Evolutionary conservation across 495 filamentous ascomycete genomes (phyloP).

Genomic region (Pseudevernia furfuracea): DNA sequence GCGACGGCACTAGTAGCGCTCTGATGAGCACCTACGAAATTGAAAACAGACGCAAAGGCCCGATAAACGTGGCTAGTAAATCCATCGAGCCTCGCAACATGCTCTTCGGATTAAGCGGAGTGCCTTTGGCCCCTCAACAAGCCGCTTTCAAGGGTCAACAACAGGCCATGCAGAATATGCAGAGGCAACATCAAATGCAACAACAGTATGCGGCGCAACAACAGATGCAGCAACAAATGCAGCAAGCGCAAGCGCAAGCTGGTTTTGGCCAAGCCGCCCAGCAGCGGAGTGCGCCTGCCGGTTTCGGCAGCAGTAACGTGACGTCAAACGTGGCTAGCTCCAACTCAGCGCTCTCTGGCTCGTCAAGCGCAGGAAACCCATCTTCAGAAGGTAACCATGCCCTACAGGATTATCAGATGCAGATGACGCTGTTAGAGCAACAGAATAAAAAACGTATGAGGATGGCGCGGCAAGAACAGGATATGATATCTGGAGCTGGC

Average conservation of each 20-base stretch:
- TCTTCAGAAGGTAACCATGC: background rate
- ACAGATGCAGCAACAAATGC: background rate
- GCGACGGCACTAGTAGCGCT: constrained; percentile 13
- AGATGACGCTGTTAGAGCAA: background rate
- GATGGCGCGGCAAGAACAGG: background rate
- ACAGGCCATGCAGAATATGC: constrained; percentile 4
- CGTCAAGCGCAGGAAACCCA: background rate
- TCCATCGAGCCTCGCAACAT: constrained; percentile 10
- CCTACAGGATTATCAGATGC: background rate
- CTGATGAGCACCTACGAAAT: constrained; percentile 21
- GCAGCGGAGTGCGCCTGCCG: background rate
- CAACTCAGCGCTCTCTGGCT: background rate
- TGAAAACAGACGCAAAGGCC: background rate
- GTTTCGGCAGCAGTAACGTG: background rate
- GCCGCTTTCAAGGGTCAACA: background rate
- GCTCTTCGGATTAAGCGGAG: constrained; percentile 12
- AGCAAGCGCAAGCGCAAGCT: background rate
- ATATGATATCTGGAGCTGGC: background rate
- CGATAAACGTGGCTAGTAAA: background rate
- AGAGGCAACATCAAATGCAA: background rate
- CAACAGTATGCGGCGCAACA: background rate
- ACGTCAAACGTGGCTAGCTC: background rate
- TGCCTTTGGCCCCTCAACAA: background rate
- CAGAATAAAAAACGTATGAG: background rate
- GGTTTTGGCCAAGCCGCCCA: background rate